Evolutionary conservation across 202 grass and related monocot species (phyloP).

Genomic region (Musa balbisiana): DNA sequence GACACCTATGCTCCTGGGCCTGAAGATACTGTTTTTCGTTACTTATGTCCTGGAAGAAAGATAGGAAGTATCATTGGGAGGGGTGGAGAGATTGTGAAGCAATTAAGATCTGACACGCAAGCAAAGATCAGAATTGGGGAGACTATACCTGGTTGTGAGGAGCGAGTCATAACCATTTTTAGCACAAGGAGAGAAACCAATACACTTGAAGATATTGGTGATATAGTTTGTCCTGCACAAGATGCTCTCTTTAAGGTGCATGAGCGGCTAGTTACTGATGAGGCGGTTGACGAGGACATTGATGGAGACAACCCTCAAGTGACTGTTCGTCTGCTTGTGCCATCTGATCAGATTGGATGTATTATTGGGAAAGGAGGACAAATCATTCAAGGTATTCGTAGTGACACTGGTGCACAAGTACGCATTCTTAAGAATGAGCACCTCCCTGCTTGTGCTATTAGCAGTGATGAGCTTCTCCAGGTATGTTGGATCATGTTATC

Average conservation of each 20-base stretch:
- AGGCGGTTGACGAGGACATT: constrained; percentile 39
- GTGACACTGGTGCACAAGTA: constrained; percentile 81
- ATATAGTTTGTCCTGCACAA: constrained; percentile 78
- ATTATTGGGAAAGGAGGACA: constrained; percentile 95
- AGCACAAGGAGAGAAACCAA: constrained; percentile 83
- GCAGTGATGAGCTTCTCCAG: constrained; percentile 88
- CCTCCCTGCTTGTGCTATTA: constrained; percentile 81
- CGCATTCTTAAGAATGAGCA: constrained; percentile 87
- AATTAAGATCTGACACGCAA: constrained; percentile 69
- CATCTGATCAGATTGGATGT: constrained; percentile 97
- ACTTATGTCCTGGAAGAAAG: constrained; percentile 75
- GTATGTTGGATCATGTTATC: constrained; percentile 24
- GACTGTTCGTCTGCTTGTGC: constrained; percentile 68
- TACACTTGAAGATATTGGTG: constrained; percentile 44
- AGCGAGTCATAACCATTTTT: constrained; percentile 84
- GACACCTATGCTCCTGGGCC: constrained; percentile 63
- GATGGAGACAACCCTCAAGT: constrained; percentile 52
- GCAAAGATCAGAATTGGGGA: constrained; percentile 93
- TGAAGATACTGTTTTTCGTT: constrained; percentile 82
- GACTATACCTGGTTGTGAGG: constrained; percentile 73
- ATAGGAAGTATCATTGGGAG: constrained; percentile 96
- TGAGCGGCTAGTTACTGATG: constrained; percentile 67
- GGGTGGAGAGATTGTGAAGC: constrained; percentile 94
- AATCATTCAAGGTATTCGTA: constrained; percentile 80
- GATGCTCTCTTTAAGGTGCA: constrained; percentile 96